Conservation (phyloP, 345 rosid genomes). For the Crucihimalaya himalaica region DNA sequence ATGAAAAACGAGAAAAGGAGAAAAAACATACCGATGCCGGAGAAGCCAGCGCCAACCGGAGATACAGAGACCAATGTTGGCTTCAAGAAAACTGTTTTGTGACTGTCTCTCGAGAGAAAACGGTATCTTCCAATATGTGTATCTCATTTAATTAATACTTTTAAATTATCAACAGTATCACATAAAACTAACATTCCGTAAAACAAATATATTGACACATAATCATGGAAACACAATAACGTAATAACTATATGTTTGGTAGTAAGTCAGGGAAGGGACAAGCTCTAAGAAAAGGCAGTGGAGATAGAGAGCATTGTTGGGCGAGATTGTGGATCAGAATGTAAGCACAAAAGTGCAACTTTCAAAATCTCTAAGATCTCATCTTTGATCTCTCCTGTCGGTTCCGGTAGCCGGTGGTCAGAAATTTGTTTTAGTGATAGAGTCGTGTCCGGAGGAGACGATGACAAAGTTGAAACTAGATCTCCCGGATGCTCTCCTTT, state of each 20-base stretch:
- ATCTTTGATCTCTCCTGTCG: conserved; percentile 1
- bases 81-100: too few relatives aligned
- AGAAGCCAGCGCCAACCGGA: too few relatives aligned
- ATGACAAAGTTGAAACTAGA: conserved; percentile 27
- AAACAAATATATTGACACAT: neutral
- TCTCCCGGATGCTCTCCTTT: conserved; percentile 46
- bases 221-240: neutral
- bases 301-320: conserved; percentile 45
- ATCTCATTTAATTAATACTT: too few relatives aligned
- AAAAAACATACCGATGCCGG: too few relatives aligned
- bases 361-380: conserved; percentile 9
- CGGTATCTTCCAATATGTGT: too few relatives aligned
- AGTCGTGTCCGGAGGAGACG: neutral
- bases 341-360: conserved; percentile 36
- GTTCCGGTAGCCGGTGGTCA: conserved; percentile 25
- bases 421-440: neutral
- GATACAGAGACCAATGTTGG: too few relatives aligned
- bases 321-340: conserved; percentile 37
- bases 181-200: neutral
- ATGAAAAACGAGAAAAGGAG: too few relatives aligned
- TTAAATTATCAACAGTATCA: too few relatives aligned
- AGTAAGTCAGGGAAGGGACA: neutral
- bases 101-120: too few relatives aligned
- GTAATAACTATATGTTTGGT: neutral
- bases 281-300: conserved; percentile 26